These are phyloP conservation scores for Beauveria varroae DNA, from an alignment of 2,329 filamentous ascomycete species.

Conservation along the genomic window DNA sequence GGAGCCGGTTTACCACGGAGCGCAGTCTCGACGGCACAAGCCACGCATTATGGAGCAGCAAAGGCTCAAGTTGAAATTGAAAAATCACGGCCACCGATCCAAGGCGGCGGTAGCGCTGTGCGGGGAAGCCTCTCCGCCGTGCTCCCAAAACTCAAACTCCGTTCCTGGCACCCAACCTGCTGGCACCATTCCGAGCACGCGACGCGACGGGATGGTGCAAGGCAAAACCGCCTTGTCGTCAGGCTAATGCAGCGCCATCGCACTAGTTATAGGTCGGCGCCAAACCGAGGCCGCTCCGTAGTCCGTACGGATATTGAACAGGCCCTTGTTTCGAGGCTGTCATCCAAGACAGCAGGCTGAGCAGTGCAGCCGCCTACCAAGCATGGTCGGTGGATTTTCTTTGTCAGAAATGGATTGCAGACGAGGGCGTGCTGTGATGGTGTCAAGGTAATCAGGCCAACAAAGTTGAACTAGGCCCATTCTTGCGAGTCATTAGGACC, in stretches of 20 bases:
- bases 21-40: no score
- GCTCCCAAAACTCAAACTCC: no score
- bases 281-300: neutral
- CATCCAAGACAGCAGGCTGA: neutral
- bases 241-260: neutral
- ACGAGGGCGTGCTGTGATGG: neutral
- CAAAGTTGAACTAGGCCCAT: no score
- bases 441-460: no score
- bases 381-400: neutral
- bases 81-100: no score
- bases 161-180: no score
- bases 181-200: neutral
- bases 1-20: no score
- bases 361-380: neutral
- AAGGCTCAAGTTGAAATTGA: no score
- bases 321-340: neutral
- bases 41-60: no score
- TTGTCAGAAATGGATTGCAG: no score
- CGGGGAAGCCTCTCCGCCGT: neutral
- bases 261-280: neutral
- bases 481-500: no score
- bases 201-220: neutral
- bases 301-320: neutral
- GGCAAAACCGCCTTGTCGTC: neutral
- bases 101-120: no score